Percentiles rank a stretch among this genome's conserved stretches.
Evolutionary conservation across 306 rosid genomes (phyloP).

Genomic region (Acacia acuminata): DNA sequence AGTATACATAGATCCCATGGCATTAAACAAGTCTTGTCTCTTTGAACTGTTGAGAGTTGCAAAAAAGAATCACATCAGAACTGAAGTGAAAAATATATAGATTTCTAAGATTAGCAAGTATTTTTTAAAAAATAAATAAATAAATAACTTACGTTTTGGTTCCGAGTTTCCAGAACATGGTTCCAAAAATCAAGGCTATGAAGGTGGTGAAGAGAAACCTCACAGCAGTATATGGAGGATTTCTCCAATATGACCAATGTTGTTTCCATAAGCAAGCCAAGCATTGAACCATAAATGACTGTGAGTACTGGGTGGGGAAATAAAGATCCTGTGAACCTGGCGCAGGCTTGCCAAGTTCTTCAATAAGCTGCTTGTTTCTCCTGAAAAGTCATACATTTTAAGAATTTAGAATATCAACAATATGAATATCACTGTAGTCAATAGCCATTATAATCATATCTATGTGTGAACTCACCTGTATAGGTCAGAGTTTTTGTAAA

Average conservation of each 20-base stretch:
- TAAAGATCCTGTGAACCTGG: slow-evolving; percentile 64
- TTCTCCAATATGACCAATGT: slow-evolving; percentile 58
- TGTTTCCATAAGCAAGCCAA: slow-evolving; percentile 88
- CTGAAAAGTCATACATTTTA: slow-evolving; percentile 37
- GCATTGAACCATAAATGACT: slow-evolving; percentile 59
- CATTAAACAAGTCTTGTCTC: slow-evolving; percentile 47
- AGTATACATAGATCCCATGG: slow-evolving; percentile 55
- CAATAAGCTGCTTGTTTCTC: slow-evolving; percentile 77
- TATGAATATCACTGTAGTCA: neutral
- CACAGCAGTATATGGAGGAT: slow-evolving; percentile 56
- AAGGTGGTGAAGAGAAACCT: slow-evolving; percentile 41
- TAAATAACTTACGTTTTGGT: slow-evolving; percentile 38
- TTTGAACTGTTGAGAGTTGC: slow-evolving; percentile 11
- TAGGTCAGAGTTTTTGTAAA: slow-evolving; percentile 61
- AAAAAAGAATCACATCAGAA: slow-evolving; percentile 17
- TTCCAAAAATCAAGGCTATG: slow-evolving; percentile 47
- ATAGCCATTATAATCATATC: slow-evolving; percentile 10
- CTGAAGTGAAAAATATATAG: neutral
- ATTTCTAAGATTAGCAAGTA: neutral
- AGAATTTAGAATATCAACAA: slow-evolving; percentile 20
- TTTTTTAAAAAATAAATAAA: neutral
- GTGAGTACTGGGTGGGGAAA: slow-evolving; percentile 61
- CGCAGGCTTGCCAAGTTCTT: slow-evolving; percentile 57
- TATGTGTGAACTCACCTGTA: slow-evolving; percentile 35
- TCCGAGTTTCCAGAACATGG: slow-evolving; percentile 55